A percentile compares a stretch with the other conserved stretches of the same genome.
These are phyloP conservation scores for Mrakiaceae sp. DNA, from an alignment of 1,284 basidiomycete species.

Conservation along the genomic window DNA sequence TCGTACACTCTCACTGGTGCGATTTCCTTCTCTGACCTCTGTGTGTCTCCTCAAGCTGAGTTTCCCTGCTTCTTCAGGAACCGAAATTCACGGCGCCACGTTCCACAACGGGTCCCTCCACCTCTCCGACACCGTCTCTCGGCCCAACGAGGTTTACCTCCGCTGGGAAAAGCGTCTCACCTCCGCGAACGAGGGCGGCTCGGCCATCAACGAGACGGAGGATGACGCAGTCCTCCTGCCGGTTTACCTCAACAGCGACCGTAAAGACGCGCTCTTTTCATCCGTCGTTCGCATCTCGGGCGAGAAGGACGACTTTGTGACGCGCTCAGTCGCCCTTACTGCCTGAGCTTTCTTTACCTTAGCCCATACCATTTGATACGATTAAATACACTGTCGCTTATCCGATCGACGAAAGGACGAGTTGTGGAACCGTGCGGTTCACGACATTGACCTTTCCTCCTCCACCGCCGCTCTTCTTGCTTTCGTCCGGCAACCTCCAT, in stretches of 20 bases:
- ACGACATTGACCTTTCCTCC: too few relatives aligned
- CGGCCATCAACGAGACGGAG: conserved; percentile 39
- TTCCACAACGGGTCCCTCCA: conserved; percentile 57
- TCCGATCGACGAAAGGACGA: too few relatives aligned
- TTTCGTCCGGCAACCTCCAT: too few relatives aligned
- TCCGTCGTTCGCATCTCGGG: conserved; percentile 64
- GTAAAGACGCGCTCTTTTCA: conserved; percentile 79
- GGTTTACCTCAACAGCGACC: conserved; percentile 82
- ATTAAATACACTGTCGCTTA: too few relatives aligned
- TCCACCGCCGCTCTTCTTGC: too few relatives aligned
- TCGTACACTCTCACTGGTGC: conserved; percentile 77
- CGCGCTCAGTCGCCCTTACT: conserved; percentile 4
- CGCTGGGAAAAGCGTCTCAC: conserved; percentile 58
- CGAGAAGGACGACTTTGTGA: conserved; percentile 6
- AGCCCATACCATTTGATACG: too few relatives aligned
- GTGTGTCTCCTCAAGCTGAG: background rate
- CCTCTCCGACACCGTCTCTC: conserved; percentile 56
- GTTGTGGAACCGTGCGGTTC: too few relatives aligned
- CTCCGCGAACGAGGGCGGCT: background rate
- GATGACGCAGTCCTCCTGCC: conserved; percentile 58
- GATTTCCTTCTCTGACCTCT: conserved; percentile 23
- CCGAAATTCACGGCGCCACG: conserved; percentile 71
- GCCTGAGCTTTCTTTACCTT: background rate
- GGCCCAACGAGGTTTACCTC: conserved; percentile 38
- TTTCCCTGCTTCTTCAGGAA: conserved; percentile 42